Evolutionary conservation across 2,329 filamentous ascomycete species (phyloP), one percentile per base, ranked within the genome.

Genomic region (Neophaeococcomyces mojaviensis): DNA sequence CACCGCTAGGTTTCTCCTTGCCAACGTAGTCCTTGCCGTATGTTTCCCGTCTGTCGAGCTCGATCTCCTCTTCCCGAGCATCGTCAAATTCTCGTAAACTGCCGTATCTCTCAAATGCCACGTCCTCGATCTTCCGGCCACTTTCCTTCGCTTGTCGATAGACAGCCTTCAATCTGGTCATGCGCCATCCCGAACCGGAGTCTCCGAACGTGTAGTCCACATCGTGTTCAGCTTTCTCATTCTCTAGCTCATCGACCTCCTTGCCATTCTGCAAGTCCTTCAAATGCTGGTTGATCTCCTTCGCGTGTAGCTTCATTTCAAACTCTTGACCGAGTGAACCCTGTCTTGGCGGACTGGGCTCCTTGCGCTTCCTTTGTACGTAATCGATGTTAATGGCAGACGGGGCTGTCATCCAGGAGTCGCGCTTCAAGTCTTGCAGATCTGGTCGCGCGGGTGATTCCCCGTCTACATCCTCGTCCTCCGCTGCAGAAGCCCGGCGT

Each of bases 371-470:
- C 75, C 67, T 63, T 30, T 70, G 66, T 19, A 71, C 60, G 62
- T 94, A 95, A 60, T 97, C 89, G 47, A 97, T 73, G 44, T 89
- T 83, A 30, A 94, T 68, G 0, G 83, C 80, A 0, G 86, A 86
- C 0, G 90, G 88, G 0, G 84, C 84, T 49, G 88, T 83, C 92
- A 98, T 98, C 89, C 94, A 98, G 0, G 84, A 79, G 64, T 97
- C 92, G 52, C 94, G 79, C 55, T 81, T 76, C 26, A 82, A 58
- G 1, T 66, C 58, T 18, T 65, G 55, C 13, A 61, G 55, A 13
- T 51, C 49, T 10, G 50, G 51, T 39, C 36, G 61, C 49, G 60
- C 64, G 54, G 51, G 57, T 52, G 15, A 60, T 59, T 16, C 63
- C 55, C 44, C 66, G 59, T 46, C 33, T 44, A 47, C 41, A 22